These are phyloP conservation scores for Elongisporangium undulatum DNA, from an alignment of 352 stramenopile genomes.

Conservation along the genomic window DNA sequence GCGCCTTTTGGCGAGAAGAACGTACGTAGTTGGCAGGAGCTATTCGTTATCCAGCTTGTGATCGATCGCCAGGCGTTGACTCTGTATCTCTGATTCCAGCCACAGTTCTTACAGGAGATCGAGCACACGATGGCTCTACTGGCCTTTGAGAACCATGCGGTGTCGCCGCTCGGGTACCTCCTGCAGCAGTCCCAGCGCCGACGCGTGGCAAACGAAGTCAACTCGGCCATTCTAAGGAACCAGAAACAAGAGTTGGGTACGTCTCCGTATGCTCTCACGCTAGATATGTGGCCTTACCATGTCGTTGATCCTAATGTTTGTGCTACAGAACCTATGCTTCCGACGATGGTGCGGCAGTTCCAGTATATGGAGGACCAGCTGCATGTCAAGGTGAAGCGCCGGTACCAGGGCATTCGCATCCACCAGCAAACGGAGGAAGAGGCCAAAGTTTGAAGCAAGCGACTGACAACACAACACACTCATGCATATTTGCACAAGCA, in stretches of 20 bases:
- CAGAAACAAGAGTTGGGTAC: slow-evolving; percentile 75
- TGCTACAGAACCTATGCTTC: slow-evolving; percentile 61
- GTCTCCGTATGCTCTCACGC: neutral
- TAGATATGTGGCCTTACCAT: neutral
- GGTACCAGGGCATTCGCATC: slow-evolving; percentile 38
- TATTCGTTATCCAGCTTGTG: neutral
- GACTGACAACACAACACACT: neutral
- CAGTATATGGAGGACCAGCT: slow-evolving; percentile 79
- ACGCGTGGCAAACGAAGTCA: slow-evolving; percentile 68
- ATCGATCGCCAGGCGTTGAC: neutral
- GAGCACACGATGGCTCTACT: slow-evolving; percentile 75
- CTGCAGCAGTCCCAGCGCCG: slow-evolving; percentile 59
- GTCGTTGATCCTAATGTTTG: slow-evolving; percentile 1
- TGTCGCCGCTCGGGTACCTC: slow-evolving; percentile 52
- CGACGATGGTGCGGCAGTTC: slow-evolving; percentile 74
- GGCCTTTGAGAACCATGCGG: slow-evolving; percentile 62
- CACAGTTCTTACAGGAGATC: slow-evolving; percentile 69
- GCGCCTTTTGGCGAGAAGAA: slow-evolving; percentile 72
- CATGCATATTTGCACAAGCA: neutral
- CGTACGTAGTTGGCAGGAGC: slow-evolving; percentile 27
- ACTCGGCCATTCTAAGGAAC: slow-evolving; percentile 61
- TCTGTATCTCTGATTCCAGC: slow-evolving; percentile 17
- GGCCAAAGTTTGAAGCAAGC: neutral
- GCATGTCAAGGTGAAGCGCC: slow-evolving; percentile 50
- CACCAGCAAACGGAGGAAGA: neutral